Evolutionary conservation across 768 basidiomycete genomes (phyloP).

Genomic region (Russula abietina): DNA sequence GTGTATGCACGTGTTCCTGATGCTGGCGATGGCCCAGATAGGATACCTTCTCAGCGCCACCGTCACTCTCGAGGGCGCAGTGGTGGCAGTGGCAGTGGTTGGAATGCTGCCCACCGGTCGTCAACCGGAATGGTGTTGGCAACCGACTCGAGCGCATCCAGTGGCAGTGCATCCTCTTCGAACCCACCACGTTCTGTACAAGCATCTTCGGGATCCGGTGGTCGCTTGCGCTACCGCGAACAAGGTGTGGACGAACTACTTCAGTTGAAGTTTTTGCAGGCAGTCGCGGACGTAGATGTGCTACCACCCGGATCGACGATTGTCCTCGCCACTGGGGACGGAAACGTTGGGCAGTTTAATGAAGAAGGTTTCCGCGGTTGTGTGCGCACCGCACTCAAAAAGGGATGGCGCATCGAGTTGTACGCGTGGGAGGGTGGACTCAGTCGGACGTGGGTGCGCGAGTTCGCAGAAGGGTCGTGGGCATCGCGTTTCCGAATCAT

Average conservation of each 20-base stretch:
- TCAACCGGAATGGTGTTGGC: conserved; percentile 25
- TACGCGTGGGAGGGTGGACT: conserved; percentile 87
- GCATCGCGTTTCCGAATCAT: conserved; percentile 31
- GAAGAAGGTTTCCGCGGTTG: conserved; percentile 90
- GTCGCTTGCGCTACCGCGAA: conserved; percentile 65
- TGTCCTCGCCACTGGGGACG: conserved; percentile 91
- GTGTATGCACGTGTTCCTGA: conserved; percentile 69
- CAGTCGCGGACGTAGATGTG: conserved; percentile 62
- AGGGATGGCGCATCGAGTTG: conserved; percentile 93
- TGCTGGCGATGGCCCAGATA: conserved; percentile 55
- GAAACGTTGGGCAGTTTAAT: conserved; percentile 86
- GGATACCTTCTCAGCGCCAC: conserved; percentile 34
- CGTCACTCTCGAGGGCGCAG: conserved; percentile 26
- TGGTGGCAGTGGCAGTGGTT: conserved; percentile 23
- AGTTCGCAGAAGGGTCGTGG: conserved; percentile 47
- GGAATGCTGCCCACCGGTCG: conserved; percentile 21
- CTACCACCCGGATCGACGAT: conserved; percentile 67
- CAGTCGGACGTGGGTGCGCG: conserved; percentile 69
- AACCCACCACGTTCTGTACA: conserved; percentile 22
- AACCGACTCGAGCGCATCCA: conserved; percentile 28
- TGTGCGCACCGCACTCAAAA: conserved; percentile 75
- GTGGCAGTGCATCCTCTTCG: conserved; percentile 24
- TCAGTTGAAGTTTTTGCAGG: conserved; percentile 88
- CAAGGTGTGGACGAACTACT: conserved; percentile 95
- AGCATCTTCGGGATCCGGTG: conserved; percentile 22